phyloP scores from a whole-genome alignment of 1,284 basidiomycete species.

The Cutaneotrichosporon dermatis region DNA sequence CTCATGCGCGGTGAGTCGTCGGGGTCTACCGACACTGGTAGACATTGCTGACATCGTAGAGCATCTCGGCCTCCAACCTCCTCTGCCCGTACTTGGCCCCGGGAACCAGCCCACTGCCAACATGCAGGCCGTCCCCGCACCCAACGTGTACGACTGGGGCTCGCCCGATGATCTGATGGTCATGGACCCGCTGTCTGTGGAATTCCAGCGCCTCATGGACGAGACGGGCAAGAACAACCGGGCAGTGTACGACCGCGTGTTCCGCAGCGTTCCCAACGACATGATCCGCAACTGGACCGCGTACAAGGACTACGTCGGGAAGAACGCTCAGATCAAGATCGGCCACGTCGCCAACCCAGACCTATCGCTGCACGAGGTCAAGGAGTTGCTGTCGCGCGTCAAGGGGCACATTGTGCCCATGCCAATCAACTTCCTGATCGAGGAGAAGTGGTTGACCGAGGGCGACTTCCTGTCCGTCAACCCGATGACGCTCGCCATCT shows the following conservation, averaged over 20 bases:
- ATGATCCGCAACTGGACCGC: constrained; percentile 68
- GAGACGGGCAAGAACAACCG: constrained; percentile 72
- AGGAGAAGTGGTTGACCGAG: constrained; percentile 38
- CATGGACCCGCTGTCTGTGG: constrained; percentile 69
- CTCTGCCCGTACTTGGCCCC: constrained; percentile 33
- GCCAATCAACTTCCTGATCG: constrained; percentile 47
- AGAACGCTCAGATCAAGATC: constrained; percentile 50
- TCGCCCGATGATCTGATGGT: constrained; percentile 62
- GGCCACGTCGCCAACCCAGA: constrained; percentile 71
- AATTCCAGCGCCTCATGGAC: constrained; percentile 61
- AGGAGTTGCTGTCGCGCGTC: constrained; percentile 66
- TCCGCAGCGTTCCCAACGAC: constrained; percentile 63
- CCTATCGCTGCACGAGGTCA: constrained; percentile 62
- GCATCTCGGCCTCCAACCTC: constrained; percentile 72
- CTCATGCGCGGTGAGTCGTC: constrained; percentile 40
- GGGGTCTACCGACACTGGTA: too few species aligned
- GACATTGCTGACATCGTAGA: constrained; percentile 52
- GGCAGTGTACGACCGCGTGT: constrained; percentile 58
- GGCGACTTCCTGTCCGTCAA: constrained; percentile 42
- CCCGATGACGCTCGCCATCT: constrained; percentile 39
- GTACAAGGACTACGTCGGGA: constrained; percentile 61
- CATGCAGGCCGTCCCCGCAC: constrained; percentile 69
- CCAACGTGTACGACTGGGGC: constrained; percentile 63
- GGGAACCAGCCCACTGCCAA: constrained; percentile 53
- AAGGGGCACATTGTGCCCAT: constrained; percentile 52